phyloP scores from a whole-genome alignment of 2,329 filamentous ascomycete genomes.

The Daldinia sp. region DNA sequence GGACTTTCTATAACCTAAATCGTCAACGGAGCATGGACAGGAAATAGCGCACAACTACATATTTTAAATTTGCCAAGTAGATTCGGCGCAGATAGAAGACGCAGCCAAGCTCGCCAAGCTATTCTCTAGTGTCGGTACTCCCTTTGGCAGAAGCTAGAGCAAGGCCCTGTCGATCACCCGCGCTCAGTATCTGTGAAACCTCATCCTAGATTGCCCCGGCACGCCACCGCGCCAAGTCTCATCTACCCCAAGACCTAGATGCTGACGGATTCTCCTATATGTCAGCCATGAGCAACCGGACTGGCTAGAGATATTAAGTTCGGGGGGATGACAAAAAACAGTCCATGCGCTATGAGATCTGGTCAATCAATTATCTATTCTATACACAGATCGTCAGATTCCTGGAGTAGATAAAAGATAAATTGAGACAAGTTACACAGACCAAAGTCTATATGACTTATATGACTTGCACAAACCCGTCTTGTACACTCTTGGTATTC shows the following conservation, averaged over 20 bases:
- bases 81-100: conserved; percentile 30
- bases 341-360: neutral
- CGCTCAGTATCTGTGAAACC: conserved; percentile 26
- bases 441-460: conserved; percentile 8
- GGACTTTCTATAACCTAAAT: conserved; percentile 34
- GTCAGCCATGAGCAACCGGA: conserved; percentile 1
- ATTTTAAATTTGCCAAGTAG: conserved; percentile 27
- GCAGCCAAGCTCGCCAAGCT: conserved; percentile 41
- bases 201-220: conserved; percentile 21
- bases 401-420: conserved; percentile 2
- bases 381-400: neutral
- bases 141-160: conserved; percentile 24
- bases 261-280: conserved; percentile 16
- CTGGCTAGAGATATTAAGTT: neutral
- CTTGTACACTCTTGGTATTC: conserved; percentile 38
- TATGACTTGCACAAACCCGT: conserved; percentile 39
- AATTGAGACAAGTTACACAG: conserved; percentile 1
- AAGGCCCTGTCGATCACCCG: conserved; percentile 43
- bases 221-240: conserved; percentile 32
- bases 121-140: conserved; percentile 34
- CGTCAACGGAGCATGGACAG: conserved; percentile 12
- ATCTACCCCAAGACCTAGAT: conserved; percentile 25
- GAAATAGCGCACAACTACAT: conserved; percentile 15
- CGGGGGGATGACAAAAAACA: neutral
- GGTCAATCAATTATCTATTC: neutral